Percentiles rank a stretch among this genome's conserved stretches.
Evolutionary conservation across 2,329 filamentous ascomycete genomes (phyloP).

Genomic region (Diplodia intermedia): DNA sequence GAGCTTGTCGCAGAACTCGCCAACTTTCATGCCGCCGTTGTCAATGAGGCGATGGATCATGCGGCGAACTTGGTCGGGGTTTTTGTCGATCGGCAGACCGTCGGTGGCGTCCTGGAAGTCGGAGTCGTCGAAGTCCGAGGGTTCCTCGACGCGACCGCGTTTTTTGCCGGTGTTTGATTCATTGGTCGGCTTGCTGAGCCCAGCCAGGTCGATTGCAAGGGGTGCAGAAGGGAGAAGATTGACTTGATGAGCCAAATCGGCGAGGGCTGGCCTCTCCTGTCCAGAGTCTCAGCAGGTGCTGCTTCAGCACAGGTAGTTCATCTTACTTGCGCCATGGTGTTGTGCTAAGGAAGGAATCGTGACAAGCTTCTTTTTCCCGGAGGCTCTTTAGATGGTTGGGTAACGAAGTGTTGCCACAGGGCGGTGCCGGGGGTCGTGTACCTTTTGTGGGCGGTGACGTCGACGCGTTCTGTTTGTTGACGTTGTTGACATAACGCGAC

Average conservation of each 20-base stretch:
- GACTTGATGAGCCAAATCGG: neutral
- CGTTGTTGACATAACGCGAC: neutral
- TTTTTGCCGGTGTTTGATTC: neutral
- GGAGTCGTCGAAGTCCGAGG: slow-evolving; percentile 5
- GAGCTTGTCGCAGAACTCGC: slow-evolving; percentile 52
- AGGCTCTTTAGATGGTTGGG: neutral
- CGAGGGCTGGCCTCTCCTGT: neutral
- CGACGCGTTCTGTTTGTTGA: neutral
- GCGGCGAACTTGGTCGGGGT: slow-evolving; percentile 46
- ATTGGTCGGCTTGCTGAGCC: neutral
- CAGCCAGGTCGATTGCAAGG: no score
- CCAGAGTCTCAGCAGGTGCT: neutral
- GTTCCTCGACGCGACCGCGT: slow-evolving; percentile 1
- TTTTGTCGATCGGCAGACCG: slow-evolving; percentile 12
- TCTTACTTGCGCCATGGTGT: neutral
- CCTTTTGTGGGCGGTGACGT: neutral
- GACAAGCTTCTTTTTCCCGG: neutral
- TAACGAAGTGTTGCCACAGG: neutral
- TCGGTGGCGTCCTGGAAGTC: neutral
- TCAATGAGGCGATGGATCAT: slow-evolving; percentile 55
- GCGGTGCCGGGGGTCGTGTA: neutral
- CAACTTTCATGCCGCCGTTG: slow-evolving; percentile 53
- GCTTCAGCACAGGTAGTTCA: neutral
- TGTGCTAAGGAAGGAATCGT: neutral
- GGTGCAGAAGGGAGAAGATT: neutral